These are phyloP conservation scores for Chlamydomonas applanata DNA, from an alignment of 139 green algal genomes.

Conservation along the genomic window DNA sequence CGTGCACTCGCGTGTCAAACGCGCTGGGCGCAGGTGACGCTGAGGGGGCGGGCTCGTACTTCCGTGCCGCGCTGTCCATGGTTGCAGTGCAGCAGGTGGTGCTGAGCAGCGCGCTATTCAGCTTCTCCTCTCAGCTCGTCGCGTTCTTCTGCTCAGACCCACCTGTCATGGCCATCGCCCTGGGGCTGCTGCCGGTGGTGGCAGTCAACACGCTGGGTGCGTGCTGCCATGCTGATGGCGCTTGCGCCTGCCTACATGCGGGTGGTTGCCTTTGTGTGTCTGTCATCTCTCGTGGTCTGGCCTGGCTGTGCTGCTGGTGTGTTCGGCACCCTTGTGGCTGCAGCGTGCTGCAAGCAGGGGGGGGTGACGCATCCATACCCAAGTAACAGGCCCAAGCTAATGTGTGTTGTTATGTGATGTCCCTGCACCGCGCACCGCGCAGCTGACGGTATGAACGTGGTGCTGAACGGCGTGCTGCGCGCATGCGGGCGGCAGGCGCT, in stretches of 20 bases:
- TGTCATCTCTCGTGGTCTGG: too few relatives aligned
- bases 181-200: slow-evolving; percentile 31
- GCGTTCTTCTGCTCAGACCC: slow-evolving; percentile 30
- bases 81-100: slow-evolving; percentile 21
- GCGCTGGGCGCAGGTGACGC: slow-evolving; percentile 43
- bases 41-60: slow-evolving; percentile 13
- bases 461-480: slow-evolving; percentile 44
- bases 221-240: neutral
- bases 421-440: too few relatives aligned
- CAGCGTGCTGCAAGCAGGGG: too few relatives aligned
- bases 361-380: too few relatives aligned
- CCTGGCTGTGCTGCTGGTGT: too few relatives aligned
- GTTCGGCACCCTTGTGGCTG: too few relatives aligned
- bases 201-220: slow-evolving; percentile 12
- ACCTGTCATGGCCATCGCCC: slow-evolving; percentile 4
- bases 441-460: slow-evolving; percentile 61
- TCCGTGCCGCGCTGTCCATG: slow-evolving; percentile 16
- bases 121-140: neutral
- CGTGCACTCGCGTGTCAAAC: slow-evolving; percentile 36
- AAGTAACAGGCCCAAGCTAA: too few relatives aligned
- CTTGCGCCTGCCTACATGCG: neutral
- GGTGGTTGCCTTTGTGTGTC: slow-evolving; percentile 17
- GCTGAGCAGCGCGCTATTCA: neutral
- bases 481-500: slow-evolving; percentile 37
- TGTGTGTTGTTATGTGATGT: too few relatives aligned